Percentiles rank a stretch among this genome's conserved stretches.
phyloP scores from a whole-genome alignment of 108 stramenopile species.

The Cyclotella baltica region DNA sequence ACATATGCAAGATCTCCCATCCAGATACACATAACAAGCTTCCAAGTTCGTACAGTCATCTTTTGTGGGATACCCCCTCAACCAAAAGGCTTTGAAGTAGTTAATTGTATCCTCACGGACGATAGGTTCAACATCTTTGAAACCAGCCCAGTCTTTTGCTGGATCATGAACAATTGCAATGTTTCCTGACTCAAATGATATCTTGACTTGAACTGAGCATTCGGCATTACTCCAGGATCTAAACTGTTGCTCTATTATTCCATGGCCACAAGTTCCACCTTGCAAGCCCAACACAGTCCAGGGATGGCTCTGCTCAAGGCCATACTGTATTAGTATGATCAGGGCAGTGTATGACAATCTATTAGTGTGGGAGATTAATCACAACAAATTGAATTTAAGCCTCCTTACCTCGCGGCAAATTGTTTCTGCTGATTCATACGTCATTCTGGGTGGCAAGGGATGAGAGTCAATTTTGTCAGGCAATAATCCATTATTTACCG shows the following conservation, averaged over 20 bases:
- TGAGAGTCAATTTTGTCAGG: not conserved
- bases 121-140: conserved; percentile 26
- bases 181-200: conserved; percentile 43
- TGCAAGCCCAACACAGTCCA: conserved; percentile 9
- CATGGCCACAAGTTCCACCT: conserved; percentile 5
- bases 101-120: conserved; percentile 21
- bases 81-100: conserved; percentile 29
- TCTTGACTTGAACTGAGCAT: conserved; percentile 31
- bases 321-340: not conserved
- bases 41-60: conserved; percentile 11
- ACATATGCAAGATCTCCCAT: conserved; percentile 21
- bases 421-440: conserved; percentile 23
- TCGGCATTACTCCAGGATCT: conserved; percentile 38
- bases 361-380: not conserved
- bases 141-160: conserved; percentile 21
- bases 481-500: no score
- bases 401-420: conserved; percentile 29
- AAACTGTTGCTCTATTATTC: conserved; percentile 18
- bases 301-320: conserved; percentile 11
- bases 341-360: not conserved
- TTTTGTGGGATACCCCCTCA: conserved; percentile 15
- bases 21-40: not conserved
- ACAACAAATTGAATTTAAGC: not conserved
- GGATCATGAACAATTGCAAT: conserved; percentile 62
- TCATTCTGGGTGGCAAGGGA: conserved; percentile 18